phyloP scores from a whole-genome alignment of 176 grass and related monocot genomes.

The Cenchrus fungigraminus region DNA sequence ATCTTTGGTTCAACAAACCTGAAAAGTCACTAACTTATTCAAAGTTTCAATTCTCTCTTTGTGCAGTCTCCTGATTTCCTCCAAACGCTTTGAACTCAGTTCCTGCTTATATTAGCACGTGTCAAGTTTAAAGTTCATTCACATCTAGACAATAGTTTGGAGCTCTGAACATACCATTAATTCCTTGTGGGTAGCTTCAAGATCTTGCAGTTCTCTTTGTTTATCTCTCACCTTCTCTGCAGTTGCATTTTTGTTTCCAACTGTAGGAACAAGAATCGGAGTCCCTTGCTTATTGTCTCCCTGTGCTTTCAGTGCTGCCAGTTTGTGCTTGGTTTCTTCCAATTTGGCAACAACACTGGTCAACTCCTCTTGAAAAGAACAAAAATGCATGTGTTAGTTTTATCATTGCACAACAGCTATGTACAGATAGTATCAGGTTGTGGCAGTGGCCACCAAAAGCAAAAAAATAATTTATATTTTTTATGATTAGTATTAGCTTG shows the following conservation, averaged over 20 bases:
- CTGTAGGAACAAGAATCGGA: slow-evolving; percentile 60
- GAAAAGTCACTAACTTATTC: slow-evolving; percentile 73
- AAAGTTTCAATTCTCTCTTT: slow-evolving; percentile 89
- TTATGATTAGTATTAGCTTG: slow-evolving; percentile 1
- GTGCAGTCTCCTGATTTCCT: slow-evolving; percentile 79
- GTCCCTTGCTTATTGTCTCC: slow-evolving; percentile 63
- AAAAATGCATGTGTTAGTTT: slow-evolving; percentile 42
- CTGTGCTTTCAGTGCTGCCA: slow-evolving; percentile 69
- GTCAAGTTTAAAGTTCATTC: slow-evolving; percentile 18
- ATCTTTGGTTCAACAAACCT: slow-evolving; percentile 59
- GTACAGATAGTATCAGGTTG: not conserved
- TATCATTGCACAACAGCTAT: not conserved
- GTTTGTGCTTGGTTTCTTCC: slow-evolving; percentile 70
- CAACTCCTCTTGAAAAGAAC: slow-evolving; percentile 78
- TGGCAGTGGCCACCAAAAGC: not conserved
- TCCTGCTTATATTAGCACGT: slow-evolving; percentile 51
- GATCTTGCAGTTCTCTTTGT: slow-evolving; percentile 75
- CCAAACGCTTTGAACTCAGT: slow-evolving; percentile 65
- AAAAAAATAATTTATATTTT: slow-evolving; percentile 5
- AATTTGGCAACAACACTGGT: slow-evolving; percentile 62
- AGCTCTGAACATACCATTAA: slow-evolving; percentile 60
- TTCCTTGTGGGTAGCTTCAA: slow-evolving; percentile 75
- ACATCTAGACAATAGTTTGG: not conserved
- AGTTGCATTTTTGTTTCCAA: slow-evolving; percentile 60
- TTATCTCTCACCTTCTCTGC: slow-evolving; percentile 70